Conservation (phyloP, 768 basidiomycete genomes). For the Amanita subjunquillea region DNA sequence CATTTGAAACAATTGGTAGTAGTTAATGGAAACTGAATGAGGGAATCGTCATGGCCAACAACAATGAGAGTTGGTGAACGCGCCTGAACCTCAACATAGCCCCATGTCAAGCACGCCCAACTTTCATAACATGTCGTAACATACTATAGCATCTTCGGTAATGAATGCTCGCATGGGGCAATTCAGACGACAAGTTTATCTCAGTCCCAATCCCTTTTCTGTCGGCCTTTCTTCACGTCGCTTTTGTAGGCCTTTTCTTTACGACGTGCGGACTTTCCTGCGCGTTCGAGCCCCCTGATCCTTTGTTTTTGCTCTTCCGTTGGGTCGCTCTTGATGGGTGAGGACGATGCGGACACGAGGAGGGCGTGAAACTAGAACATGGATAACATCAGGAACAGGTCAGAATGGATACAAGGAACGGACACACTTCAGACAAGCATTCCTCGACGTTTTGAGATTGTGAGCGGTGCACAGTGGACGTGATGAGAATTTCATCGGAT, state of each 20-base stretch:
- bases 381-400: slow-evolving; percentile 1
- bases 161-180: neutral
- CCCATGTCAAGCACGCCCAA: neutral
- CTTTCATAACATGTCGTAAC: neutral
- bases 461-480: slow-evolving; percentile 63
- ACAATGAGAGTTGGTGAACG: neutral
- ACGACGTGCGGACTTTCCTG: slow-evolving; percentile 36
- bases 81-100: neutral
- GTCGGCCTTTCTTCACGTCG: slow-evolving; percentile 32
- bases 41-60: neutral
- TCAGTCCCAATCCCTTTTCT: slow-evolving; percentile 8
- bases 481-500: slow-evolving; percentile 55
- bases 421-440: slow-evolving; percentile 51
- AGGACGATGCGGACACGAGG: slow-evolving; percentile 36
- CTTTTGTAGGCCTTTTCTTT: slow-evolving; percentile 44
- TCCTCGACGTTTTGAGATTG: slow-evolving; percentile 71
- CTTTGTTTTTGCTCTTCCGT: slow-evolving; percentile 46
- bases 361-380: slow-evolving; percentile 40
- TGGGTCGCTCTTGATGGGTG: slow-evolving; percentile 40
- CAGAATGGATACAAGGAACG: neutral
- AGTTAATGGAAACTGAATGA: neutral
- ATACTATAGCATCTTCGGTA: neutral
- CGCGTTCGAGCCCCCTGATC: slow-evolving; percentile 33
- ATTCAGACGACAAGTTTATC: neutral
- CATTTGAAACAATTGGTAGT: neutral